Conservation (phyloP, 2,329 filamentous ascomycete genomes). For the Calonectria multiphialidica region DNA sequence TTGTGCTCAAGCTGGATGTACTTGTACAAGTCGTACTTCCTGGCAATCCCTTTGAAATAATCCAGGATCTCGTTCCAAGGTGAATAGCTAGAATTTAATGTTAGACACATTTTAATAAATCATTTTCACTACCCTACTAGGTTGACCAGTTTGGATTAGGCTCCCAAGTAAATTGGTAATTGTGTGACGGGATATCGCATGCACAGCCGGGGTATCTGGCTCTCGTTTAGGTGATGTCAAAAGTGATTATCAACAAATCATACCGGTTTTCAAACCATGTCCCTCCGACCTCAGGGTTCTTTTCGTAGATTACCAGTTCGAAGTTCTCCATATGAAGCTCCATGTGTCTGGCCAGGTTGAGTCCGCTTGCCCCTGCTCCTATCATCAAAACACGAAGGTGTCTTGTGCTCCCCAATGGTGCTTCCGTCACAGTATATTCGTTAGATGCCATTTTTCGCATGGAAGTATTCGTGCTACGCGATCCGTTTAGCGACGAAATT, state of each 20-base stretch:
- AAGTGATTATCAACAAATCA: neutral
- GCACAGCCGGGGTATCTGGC: constrained; percentile 21
- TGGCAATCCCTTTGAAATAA: constrained; percentile 2
- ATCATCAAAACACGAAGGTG: neutral
- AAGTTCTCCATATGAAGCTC: constrained; percentile 12
- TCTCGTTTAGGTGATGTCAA: neutral
- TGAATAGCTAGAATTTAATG: neutral
- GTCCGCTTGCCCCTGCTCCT: constrained; percentile 18
- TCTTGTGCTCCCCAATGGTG: neutral
- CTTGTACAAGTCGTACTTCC: constrained; percentile 4
- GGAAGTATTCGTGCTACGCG: neutral
- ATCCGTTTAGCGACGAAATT: neutral
- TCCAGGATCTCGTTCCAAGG: constrained; percentile 12
- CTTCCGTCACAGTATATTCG: neutral
- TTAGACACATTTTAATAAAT: neutral
- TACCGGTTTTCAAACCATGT: constrained; percentile 24
- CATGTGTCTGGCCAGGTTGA: constrained; percentile 16
- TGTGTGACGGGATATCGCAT: constrained; percentile 25
- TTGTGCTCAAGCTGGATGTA: constrained; percentile 10
- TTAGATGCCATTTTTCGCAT: neutral
- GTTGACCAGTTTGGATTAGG: constrained; percentile 21
- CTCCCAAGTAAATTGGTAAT: constrained; percentile 27
- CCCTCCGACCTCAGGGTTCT: constrained; percentile 22
- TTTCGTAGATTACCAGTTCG: constrained; percentile 18
- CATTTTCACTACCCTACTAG: neutral